phyloP scores from a whole-genome alignment of 805 yeast genomes.

The Lipomyces yamadae region DNA sequence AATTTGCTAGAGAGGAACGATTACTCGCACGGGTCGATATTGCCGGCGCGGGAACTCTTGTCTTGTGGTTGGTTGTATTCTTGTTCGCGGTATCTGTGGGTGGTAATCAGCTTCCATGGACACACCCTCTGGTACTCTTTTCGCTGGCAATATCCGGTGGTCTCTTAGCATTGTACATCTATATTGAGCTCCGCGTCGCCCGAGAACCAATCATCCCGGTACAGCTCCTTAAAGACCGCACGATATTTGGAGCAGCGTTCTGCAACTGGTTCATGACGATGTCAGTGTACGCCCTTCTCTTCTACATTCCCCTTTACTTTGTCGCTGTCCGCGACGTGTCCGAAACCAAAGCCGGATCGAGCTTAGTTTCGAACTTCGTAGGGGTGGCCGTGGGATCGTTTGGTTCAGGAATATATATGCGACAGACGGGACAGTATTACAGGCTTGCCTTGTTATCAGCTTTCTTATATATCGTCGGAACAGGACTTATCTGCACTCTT shows the following conservation, averaged over 20 bases:
- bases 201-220: slow-evolving; percentile 73
- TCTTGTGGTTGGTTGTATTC: slow-evolving; percentile 59
- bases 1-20: slow-evolving; percentile 23
- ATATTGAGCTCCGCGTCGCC: slow-evolving; percentile 57
- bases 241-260: slow-evolving; percentile 67
- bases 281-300: slow-evolving; percentile 67
- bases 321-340: slow-evolving; percentile 58
- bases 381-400: slow-evolving; percentile 75
- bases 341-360: slow-evolving; percentile 61
- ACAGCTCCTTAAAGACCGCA: slow-evolving; percentile 58
- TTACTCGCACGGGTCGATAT: slow-evolving; percentile 64
- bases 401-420: slow-evolving; percentile 69
- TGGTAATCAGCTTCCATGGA: slow-evolving; percentile 59
- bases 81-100: slow-evolving; percentile 73
- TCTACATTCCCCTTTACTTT: slow-evolving; percentile 74
- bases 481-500: slow-evolving; percentile 28
- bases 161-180: slow-evolving; percentile 51
- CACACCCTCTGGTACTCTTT: slow-evolving; percentile 50
- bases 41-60: slow-evolving; percentile 65
- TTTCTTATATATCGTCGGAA: slow-evolving; percentile 26
- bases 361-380: slow-evolving; percentile 59
- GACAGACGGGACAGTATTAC: slow-evolving; percentile 56
- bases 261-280: slow-evolving; percentile 75
- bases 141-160: slow-evolving; percentile 47
- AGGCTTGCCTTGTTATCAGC: slow-evolving; percentile 37